Percentiles rank a stretch among this genome's conserved stretches.
Conservation (phyloP, 2,329 filamentous ascomycete species). For the Bertia moriformis region DNA sequence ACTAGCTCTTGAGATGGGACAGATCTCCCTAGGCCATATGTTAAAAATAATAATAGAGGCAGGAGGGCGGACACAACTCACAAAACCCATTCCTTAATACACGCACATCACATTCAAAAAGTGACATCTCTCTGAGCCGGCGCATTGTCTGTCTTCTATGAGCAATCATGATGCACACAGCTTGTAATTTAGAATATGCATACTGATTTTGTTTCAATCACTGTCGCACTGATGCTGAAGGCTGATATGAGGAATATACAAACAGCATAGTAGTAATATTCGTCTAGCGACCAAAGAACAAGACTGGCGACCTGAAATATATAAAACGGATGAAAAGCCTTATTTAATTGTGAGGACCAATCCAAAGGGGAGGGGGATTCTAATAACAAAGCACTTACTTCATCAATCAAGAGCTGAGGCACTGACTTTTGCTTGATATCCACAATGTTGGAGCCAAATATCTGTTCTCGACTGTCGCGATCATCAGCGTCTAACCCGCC, state of each 20-base stretch:
- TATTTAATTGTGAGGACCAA: slow-evolving; percentile 9
- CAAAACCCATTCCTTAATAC: slow-evolving; percentile 92
- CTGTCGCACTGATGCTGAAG: slow-evolving; percentile 76
- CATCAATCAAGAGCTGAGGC: slow-evolving; percentile 72
- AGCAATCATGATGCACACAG: not conserved
- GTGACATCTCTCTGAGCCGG: slow-evolving; percentile 76
- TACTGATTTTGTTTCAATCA: slow-evolving; percentile 76
- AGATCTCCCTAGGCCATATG: slow-evolving; percentile 48
- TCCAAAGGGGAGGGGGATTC: slow-evolving; percentile 5
- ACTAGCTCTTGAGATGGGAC: slow-evolving; percentile 78
- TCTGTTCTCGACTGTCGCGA: slow-evolving; percentile 64
- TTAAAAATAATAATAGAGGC: slow-evolving; percentile 10
- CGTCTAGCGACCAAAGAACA: slow-evolving; percentile 82
- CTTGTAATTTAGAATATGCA: not conserved
- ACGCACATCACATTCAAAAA: slow-evolving; percentile 87
- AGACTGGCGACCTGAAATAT: slow-evolving; percentile 94
- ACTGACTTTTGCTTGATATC: slow-evolving; percentile 84
- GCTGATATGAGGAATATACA: slow-evolving; percentile 93
- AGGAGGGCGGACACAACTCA: slow-evolving; percentile 20
- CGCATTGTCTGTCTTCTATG: slow-evolving; percentile 56
- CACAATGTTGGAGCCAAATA: slow-evolving; percentile 83
- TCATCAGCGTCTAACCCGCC: slow-evolving; percentile 78
- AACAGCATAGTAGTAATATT: slow-evolving; percentile 94
- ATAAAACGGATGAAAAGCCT: slow-evolving; percentile 94
- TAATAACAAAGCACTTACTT: slow-evolving; percentile 31